Conservation (phyloP, 2,329 filamentous ascomycete species). For the Ophioceras dolichostomum region DNA sequence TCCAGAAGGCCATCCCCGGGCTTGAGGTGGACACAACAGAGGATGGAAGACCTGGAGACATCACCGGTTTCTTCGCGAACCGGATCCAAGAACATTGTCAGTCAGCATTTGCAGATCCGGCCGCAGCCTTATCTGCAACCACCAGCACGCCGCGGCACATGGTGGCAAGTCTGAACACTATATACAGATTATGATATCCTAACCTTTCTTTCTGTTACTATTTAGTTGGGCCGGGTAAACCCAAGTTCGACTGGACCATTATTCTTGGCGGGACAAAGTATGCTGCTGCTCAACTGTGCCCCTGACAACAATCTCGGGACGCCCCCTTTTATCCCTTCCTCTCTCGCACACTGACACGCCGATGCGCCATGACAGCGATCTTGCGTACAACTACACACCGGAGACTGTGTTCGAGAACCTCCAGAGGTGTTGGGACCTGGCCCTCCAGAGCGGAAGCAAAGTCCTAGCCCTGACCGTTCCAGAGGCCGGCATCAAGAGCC, state of each 20-base stretch:
- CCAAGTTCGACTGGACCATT: constrained; percentile 45
- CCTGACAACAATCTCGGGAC: no score
- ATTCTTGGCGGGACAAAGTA: constrained; percentile 52
- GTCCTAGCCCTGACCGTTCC: constrained; percentile 53
- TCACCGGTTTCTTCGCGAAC: constrained; percentile 9
- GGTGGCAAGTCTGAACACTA: background rate
- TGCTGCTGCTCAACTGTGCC: background rate
- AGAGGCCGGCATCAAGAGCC: constrained; percentile 25
- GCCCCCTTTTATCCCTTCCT: no score
- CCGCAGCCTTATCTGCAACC: no score
- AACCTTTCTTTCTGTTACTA: background rate
- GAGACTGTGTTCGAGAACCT: constrained; percentile 36
- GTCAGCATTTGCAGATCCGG: no score
- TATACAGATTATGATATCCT: background rate
- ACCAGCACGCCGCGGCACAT: background rate
- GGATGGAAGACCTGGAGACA: constrained; percentile 15
- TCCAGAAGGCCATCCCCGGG: constrained; percentile 29
- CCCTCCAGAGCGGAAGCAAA: constrained; percentile 34
- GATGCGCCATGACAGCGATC: constrained; percentile 24
- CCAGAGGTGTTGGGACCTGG: constrained; percentile 34
- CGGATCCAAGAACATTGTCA: constrained; percentile 15
- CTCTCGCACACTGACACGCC: background rate
- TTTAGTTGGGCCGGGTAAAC: constrained; percentile 5
- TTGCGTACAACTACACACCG: constrained; percentile 25
- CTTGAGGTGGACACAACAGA: constrained; percentile 13